Base-by-base conservation (phyloP, 2,329 filamentous ascomycete genomes). In the Cordyceps cicadae region DNA sequence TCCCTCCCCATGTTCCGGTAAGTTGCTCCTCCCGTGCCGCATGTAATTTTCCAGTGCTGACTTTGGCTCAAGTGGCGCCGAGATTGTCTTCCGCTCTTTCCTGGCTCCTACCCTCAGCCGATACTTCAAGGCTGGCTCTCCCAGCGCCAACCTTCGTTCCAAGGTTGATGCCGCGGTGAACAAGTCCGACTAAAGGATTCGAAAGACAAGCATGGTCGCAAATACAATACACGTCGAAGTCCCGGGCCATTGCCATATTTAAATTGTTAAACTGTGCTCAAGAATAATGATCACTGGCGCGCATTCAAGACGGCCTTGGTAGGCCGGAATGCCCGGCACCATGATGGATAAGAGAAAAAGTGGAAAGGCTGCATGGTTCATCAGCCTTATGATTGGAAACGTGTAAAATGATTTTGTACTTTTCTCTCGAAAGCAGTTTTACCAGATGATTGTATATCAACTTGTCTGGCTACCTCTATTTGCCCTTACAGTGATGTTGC, bases 1-100 rank as follows among this genome's bases (percentile, higher is more conserved):
- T 87, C 93, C 69, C 91, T 99, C 71, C 94, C 94, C 75, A 84
- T 90, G 76, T 97, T 95, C 81, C 82, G 82, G 93, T 97, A 87
- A 74, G 88, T 80, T 54, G 21, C 48, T 34, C 43, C 17, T 61
- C 32, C 29, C 48, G n/a, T 29, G 29, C 24, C 39, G 29, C n/a
- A 21, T 56, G 54, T 14, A 2, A 45, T 15, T 24, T 24, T 17
- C 14, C 46, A 55, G 48, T 59, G 48, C 60, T 66, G 61, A 65
- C 32, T 65, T 52, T 19, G 29, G 43, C 45, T 66, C 54, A 65
- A 97, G 94, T 74, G 94, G 94, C 74, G 93, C 94, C 71, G 92
- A 97, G 77, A 79, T 97, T 72, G 83, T 99, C 79, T 99, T 97
- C 90, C 89, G 90, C 77, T 96, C 92, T 65, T 90, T 97, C 85